phyloP scores from a whole-genome alignment of 257 asterid species.

The Plantago ovata region DNA sequence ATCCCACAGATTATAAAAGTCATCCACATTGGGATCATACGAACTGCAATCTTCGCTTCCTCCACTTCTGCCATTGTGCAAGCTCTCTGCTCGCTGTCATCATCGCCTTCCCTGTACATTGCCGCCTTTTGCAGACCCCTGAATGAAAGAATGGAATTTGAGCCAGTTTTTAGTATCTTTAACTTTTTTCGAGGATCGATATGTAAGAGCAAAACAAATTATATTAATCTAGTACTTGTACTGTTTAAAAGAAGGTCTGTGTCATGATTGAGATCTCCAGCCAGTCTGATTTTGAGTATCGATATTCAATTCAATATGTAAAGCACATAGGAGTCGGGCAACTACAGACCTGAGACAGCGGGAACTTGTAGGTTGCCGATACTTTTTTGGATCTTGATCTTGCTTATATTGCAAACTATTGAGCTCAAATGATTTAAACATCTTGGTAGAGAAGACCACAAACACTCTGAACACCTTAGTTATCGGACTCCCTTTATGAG shows the following conservation, averaged over 20 bases:
- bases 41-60: conserved; percentile 47
- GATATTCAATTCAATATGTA: background rate
- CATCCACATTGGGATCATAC: conserved; percentile 52
- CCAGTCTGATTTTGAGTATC: background rate
- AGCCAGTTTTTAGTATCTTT: background rate
- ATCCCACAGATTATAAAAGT: conserved; percentile 49
- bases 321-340: background rate
- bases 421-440: conserved; percentile 19
- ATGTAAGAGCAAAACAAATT: background rate
- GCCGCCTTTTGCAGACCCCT: background rate
- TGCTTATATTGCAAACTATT: conserved; percentile 13
- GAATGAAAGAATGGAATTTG: background rate
- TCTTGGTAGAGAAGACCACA: conserved; percentile 34
- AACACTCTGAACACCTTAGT: conserved; percentile 42
- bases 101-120: conserved; percentile 3
- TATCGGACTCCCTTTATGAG: conserved; percentile 43
- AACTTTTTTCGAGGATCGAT: background rate
- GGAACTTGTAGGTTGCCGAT: conserved; percentile 15
- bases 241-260: no score
- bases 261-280: no score
- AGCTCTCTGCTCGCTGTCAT: conserved; percentile 28
- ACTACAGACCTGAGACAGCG: conserved; percentile 33
- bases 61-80: conserved; percentile 47
- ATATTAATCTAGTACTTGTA: background rate
- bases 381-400: background rate